These are phyloP conservation scores for Plasmodium gaboni DNA, from an alignment of 169 alveolate genomes.

Conservation along the genomic window DNA sequence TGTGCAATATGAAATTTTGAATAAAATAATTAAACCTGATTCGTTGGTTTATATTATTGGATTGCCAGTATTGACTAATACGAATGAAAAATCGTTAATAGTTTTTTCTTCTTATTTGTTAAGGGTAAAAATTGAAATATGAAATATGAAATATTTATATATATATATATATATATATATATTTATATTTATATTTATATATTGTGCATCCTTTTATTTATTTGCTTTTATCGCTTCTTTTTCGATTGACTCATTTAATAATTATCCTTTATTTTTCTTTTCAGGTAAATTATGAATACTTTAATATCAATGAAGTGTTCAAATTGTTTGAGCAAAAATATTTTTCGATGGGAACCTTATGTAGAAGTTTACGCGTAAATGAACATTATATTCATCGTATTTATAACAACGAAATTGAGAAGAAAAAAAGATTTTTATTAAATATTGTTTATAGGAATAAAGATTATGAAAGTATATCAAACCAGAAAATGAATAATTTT, in stretches of 20 bases:
- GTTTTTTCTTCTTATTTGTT: slow-evolving; percentile 65
- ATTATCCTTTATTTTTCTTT: background rate
- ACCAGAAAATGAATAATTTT: slow-evolving; percentile 75
- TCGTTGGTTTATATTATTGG: slow-evolving; percentile 49
- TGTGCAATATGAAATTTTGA: slow-evolving; percentile 23
- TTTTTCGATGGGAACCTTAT: slow-evolving; percentile 50
- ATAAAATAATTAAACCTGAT: slow-evolving; percentile 58
- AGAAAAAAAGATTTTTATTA: slow-evolving; percentile 33
- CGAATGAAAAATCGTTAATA: slow-evolving; percentile 59
- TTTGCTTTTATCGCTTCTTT: background rate
- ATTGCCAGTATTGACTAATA: slow-evolving; percentile 54
- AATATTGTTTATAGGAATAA: slow-evolving; percentile 58
- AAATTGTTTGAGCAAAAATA: slow-evolving; percentile 31
- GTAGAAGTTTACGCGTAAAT: slow-evolving; percentile 36
- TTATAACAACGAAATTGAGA: slow-evolving; percentile 8
- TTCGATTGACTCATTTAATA: background rate
- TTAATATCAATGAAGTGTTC: slow-evolving; percentile 59
- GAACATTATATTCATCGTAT: slow-evolving; percentile 19
- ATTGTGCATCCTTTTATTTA: background rate
- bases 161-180: background rate
- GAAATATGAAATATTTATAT: background rate
- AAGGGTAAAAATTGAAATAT: slow-evolving; percentile 13
- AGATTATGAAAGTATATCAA: slow-evolving; percentile 49
- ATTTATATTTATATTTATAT: slow-evolving; percentile 1
- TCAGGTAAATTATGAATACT: slow-evolving; percentile 70